A percentile compares a stretch with the other conserved stretches of the same genome.
These are phyloP conservation scores for Eutrema yunnanense DNA, from an alignment of 345 rosid genomes.

Conservation along the genomic window DNA sequence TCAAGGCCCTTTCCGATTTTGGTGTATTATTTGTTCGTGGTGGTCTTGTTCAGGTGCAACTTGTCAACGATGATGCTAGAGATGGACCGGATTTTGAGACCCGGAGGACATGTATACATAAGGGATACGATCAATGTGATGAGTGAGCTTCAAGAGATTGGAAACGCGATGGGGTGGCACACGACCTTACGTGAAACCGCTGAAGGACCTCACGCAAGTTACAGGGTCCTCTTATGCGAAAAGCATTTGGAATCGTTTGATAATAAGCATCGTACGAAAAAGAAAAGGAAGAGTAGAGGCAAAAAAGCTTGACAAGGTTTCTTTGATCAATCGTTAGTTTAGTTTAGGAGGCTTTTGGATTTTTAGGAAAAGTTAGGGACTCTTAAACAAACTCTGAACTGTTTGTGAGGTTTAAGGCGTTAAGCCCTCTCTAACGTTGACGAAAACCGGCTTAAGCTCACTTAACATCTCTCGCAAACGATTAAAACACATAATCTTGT, in stretches of 20 bases:
- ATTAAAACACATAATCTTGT: not conserved
- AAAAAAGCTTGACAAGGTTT: constrained; percentile 11
- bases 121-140: constrained; percentile 69
- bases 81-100: constrained; percentile 96
- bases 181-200: constrained; percentile 57
- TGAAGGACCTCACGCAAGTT: constrained; percentile 97
- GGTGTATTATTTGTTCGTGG: not conserved
- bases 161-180: constrained; percentile 83
- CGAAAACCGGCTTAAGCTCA: not conserved
- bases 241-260: constrained; percentile 38
- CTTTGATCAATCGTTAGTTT: not conserved
- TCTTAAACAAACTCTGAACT: not conserved
- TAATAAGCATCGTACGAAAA: constrained; percentile 4
- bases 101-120: constrained; percentile 86
- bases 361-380: not conserved
- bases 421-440: not conserved
- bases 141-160: constrained; percentile 74
- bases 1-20: not conserved
- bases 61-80: constrained; percentile 89
- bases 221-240: constrained; percentile 69
- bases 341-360: not conserved
- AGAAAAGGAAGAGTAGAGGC: constrained; percentile 20
- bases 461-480: not conserved
- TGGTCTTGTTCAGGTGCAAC: constrained; percentile 59
- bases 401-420: not conserved